Base-by-base conservation (phyloP, 805 yeast genomes). In the Saccharomycopsis javanensis region DNA sequence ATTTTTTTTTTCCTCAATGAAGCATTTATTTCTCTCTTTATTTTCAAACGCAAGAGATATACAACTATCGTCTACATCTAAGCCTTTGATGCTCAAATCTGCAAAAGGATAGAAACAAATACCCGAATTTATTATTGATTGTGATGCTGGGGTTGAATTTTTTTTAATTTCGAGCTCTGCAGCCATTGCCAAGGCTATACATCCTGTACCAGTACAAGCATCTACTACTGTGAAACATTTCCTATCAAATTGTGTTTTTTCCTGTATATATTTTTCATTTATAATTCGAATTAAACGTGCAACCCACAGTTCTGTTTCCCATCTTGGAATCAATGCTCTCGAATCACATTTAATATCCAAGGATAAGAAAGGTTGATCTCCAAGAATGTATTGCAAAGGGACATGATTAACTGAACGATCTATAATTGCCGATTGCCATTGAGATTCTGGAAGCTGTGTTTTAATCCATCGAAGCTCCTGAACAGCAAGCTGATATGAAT, bases 221-320 rank as follows among this genome's bases (percentile, higher is more conserved):
- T 91, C 97, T 7, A 86, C 61, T 1, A 83, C 68, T 1, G 57
- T 63, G 23, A 75, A 25, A 7, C 31, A 5, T 7, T 50, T 53
- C 20, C 20, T 20, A 23, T 35, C 31, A 25, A 66, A 25, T n/a
- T 57, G 46, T 2, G 25, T 53, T 2, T 34, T 30, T 4, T 13
- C 6, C 16, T 25, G 3, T 56, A 13, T 25, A 48, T 8, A 25
- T 20, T 51, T 51, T 51, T 33, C 45, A 20, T 46, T 46, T 18
- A 54, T 5, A 23, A 18, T 30, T 7, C 60, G 59, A 0, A 72
- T 68, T 20, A 86, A 66, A 56, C 75, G 75, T 30, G 71, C 35
- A 8, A 79, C 73, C 97, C 97, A 92, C 65, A 89, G 96, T 67
- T 92, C 98, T 0, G 99, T 92, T 67, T 92, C 99, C 86, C 92